phyloP scores from a whole-genome alignment of 331 rosid species.

The Pyrus hybrid region DNA sequence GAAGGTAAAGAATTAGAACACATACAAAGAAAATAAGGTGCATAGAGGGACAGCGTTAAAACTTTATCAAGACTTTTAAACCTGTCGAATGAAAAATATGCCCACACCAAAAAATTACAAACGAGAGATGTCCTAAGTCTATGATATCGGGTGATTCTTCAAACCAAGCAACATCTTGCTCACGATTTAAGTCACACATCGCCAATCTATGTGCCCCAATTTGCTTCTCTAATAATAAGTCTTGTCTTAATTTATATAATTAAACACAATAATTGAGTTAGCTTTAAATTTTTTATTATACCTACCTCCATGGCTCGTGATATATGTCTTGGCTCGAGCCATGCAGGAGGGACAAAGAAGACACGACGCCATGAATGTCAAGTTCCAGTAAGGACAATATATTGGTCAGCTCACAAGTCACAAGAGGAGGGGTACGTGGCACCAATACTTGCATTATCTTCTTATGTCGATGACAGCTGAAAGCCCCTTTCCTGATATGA shows the following conservation, averaged over 20 bases:
- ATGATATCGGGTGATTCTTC: no score
- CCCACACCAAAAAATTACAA: no score
- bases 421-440: constrained; percentile 50
- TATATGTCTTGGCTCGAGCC: background rate
- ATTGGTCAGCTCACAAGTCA: background rate
- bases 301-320: background rate
- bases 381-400: background rate
- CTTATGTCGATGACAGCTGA: constrained; percentile 39
- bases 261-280: background rate
- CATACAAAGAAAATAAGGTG: no score
- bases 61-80: no score
- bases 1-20: no score
- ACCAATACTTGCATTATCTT: background rate
- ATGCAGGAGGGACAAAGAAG: background rate
- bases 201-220: no score
- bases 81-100: no score
- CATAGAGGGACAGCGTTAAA: no score
- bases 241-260: background rate
- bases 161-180: no score
- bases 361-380: constrained; percentile 32
- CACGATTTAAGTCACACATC: no score
- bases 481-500: constrained; percentile 22
- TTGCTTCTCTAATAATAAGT: no score
- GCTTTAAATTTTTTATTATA: constrained; percentile 11
- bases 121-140: no score